phyloP scores from a whole-genome alignment of 2,329 filamentous ascomycete genomes.

The Fusarium lyarnte region DNA sequence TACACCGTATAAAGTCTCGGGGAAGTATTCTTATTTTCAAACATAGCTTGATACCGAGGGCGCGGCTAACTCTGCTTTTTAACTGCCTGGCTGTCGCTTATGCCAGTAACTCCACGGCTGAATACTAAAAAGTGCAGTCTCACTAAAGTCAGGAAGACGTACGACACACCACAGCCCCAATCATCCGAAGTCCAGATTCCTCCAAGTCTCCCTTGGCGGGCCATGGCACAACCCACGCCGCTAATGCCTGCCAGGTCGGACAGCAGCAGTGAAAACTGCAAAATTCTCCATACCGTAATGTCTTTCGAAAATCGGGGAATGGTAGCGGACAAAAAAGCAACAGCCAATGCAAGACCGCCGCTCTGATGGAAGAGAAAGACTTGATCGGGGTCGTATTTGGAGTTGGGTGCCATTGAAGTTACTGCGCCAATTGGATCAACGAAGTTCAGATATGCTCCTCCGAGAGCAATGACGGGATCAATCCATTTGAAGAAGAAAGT shows the following conservation, averaged over 20 bases:
- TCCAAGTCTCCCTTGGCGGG: background rate
- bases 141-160: background rate
- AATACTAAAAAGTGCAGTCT: background rate
- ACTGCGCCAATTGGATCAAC: background rate
- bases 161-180: too few species aligned
- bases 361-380: background rate
- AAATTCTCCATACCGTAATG: background rate
- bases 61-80: background rate
- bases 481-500: background rate
- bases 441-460: background rate
- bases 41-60: background rate
- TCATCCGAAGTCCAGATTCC: background rate
- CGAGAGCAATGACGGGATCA: background rate
- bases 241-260: background rate
- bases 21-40: background rate
- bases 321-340: background rate
- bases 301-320: background rate
- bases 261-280: background rate
- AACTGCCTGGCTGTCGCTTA: background rate
- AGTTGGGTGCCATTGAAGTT: background rate
- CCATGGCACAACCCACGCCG: background rate
- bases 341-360: background rate
- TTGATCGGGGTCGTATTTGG: background rate
- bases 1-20: background rate
- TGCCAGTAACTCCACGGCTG: accelerated